Base-by-base conservation (phyloP, 257 asterid species). In the Thymus quinquecostatus region DNA sequence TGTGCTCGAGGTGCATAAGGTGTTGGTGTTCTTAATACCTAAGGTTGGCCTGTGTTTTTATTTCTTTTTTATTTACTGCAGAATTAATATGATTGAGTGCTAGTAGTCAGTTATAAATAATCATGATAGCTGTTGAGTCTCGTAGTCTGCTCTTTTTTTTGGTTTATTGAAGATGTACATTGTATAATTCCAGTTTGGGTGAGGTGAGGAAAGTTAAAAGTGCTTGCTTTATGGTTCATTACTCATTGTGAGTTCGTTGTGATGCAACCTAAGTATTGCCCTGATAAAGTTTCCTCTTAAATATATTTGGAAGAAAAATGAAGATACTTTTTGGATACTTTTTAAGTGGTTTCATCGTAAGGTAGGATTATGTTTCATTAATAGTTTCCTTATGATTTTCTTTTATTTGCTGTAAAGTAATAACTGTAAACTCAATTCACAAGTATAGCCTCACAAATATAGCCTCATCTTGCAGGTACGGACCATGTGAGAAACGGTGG, bases 1-100 rank as follows among this genome's bases (percentile, higher is more conserved):
- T 90, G 70, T 93, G 98, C 75, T 66, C 96, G 29, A 79, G 92
- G 61, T 92, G 96, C 21, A 75, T 21, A 83, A 61, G 81, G 85
- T 50, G 54, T 86, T 68, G 92, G 88, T 77, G 79, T 80, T 10
- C 93, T 86, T 61, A 95, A 47, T 78, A 82, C 69, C 83, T 51
- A 87, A 88, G 98, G 96, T 92, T 3, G 48, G 69, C 53, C 49
- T 47, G 56, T 40, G 7, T 71, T n/a, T 63, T 30, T 59, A 47
- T 40, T 2, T 53, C 12, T 70, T 74, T 14, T 66, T 12, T 9
- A 44, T 5, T 34, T 63, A n/a, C 47, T 49, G n/a, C 56, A 32
- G 13, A 11, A 55, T n/a, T 64, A 45, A 40, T 70, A 27, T 29
- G 33, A 66, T 55, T 54, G 34, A 34, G 34, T 71, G 47, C 41